phyloP scores from a whole-genome alignment of 192 early-diverging fungal genomes.

The Coemansia sp. region DNA sequence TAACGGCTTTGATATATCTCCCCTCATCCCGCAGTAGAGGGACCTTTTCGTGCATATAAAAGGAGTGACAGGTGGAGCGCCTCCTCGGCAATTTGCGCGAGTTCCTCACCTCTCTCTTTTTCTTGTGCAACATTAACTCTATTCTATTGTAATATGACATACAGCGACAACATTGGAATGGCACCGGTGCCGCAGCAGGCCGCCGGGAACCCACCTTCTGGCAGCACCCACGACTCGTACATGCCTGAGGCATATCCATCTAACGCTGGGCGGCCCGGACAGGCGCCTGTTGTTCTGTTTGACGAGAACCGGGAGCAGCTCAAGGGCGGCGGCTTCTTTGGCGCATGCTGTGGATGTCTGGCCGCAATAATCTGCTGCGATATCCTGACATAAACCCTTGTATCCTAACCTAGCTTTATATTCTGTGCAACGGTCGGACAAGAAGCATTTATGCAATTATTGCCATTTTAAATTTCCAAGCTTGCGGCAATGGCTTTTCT shows the following conservation, averaged over 20 bases:
- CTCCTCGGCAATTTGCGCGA: too few species aligned
- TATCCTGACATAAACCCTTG: not conserved
- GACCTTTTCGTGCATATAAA: not conserved
- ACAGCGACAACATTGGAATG: not conserved
- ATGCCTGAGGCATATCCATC: not conserved
- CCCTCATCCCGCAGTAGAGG: not conserved
- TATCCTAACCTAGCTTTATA: not conserved
- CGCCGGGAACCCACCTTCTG: not conserved
- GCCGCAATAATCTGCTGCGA: slow-evolving; percentile 3
- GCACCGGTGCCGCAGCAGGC: not conserved
- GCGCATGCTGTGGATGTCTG: not conserved
- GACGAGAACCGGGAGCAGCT: not conserved
- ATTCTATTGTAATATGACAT: not conserved
- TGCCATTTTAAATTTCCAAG: too few species aligned
- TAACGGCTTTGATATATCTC: not conserved
- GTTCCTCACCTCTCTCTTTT: not conserved
- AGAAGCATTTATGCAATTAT: not conserved
- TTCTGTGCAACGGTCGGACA: not conserved
- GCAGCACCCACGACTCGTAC: not conserved
- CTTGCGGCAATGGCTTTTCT: too few species aligned
- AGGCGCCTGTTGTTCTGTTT: not conserved
- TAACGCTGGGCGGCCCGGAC: not conserved
- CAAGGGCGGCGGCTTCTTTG: slow-evolving; percentile 6
- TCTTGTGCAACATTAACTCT: not conserved
- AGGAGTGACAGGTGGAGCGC: not conserved